Percentiles rank a stretch among this genome's conserved stretches.
Conservation (phyloP, 306 rosid species). For the Begonia fuchsioides region DNA sequence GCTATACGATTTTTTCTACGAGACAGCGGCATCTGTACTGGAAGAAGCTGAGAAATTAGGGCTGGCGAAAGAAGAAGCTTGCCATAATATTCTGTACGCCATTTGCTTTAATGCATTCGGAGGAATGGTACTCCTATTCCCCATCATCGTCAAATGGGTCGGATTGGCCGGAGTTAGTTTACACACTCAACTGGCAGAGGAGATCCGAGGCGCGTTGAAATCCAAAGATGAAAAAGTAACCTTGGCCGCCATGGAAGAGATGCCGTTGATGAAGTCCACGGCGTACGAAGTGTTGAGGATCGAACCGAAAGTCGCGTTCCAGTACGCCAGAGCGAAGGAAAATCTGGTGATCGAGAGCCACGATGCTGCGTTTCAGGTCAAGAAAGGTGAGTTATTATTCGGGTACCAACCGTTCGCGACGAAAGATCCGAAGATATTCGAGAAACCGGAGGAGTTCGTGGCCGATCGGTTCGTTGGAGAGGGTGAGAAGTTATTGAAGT, state of each 20-base stretch:
- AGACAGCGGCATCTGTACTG: conserved; percentile 26
- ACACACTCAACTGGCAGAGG: conserved; percentile 41
- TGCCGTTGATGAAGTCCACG: conserved; percentile 75
- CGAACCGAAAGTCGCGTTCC: conserved; percentile 70
- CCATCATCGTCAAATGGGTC: conserved; percentile 43
- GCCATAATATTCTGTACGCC: conserved; percentile 69
- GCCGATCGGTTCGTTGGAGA: conserved; percentile 66
- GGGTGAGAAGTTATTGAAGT: conserved; percentile 52
- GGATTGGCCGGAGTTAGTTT: conserved; percentile 47
- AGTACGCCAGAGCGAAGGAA: conserved; percentile 60
- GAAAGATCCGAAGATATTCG: conserved; percentile 61
- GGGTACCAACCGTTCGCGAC: conserved; percentile 94
- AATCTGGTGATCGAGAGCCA: conserved; percentile 66
- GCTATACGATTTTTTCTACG: conserved; percentile 60
- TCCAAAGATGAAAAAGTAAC: conserved; percentile 50
- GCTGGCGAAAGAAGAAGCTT: conserved; percentile 66
- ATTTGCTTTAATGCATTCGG: conserved; percentile 81
- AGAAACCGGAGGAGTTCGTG: conserved; percentile 44
- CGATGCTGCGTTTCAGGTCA: conserved; percentile 51
- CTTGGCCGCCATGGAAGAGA: conserved; percentile 52
- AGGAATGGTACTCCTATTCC: conserved; percentile 59
- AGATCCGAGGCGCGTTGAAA: conserved; percentile 42
- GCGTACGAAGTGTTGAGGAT: conserved; percentile 65
- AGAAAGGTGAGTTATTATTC: conserved; percentile 61
- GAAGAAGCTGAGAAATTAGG: conserved; percentile 70